Percentiles rank a stretch among this genome's conserved stretches.
These are phyloP conservation scores for Beta macrorhiza DNA, from an alignment of 179 eudicot genomes.

Conservation along the genomic window DNA sequence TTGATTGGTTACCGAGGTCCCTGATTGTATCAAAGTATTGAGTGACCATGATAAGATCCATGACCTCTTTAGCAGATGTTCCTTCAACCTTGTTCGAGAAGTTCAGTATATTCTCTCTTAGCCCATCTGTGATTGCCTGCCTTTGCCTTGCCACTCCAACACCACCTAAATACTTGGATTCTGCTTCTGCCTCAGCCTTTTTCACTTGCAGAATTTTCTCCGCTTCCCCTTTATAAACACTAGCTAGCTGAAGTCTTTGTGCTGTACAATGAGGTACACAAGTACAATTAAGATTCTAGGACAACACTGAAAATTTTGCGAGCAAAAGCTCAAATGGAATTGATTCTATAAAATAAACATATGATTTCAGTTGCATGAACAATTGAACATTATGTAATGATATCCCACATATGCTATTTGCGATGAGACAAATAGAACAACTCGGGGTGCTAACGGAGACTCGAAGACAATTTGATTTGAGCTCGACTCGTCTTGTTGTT, in stretches of 20 bases:
- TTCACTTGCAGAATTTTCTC: constrained; percentile 85
- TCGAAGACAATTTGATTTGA: too few relatives aligned
- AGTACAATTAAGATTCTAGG: neutral
- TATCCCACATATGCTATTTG: neutral
- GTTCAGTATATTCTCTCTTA: constrained; percentile 90
- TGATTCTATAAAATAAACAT: neutral
- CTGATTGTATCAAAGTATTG: constrained; percentile 94
- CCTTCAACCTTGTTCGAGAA: constrained; percentile 92
- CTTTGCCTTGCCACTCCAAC: constrained; percentile 99
- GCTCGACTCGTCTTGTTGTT: too few relatives aligned
- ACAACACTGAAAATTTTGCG: neutral
- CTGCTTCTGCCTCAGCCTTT: constrained; percentile 94
- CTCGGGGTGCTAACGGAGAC: neutral
- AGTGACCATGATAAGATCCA: constrained; percentile 98
- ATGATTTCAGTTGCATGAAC: neutral
- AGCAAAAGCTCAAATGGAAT: neutral
- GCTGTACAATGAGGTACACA: constrained; percentile 40
- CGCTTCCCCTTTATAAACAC: constrained; percentile 97
- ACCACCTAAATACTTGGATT: constrained; percentile 91
- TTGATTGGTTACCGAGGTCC: constrained; percentile 88
- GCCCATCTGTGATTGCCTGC: constrained; percentile 95
- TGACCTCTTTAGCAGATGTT: constrained; percentile 85
- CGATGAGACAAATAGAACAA: neutral
- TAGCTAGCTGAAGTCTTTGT: constrained; percentile 95
- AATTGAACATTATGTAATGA: neutral